Base-by-base conservation (phyloP, 1,284 basidiomycete genomes). In the Cystobasidium slooffiae region DNA sequence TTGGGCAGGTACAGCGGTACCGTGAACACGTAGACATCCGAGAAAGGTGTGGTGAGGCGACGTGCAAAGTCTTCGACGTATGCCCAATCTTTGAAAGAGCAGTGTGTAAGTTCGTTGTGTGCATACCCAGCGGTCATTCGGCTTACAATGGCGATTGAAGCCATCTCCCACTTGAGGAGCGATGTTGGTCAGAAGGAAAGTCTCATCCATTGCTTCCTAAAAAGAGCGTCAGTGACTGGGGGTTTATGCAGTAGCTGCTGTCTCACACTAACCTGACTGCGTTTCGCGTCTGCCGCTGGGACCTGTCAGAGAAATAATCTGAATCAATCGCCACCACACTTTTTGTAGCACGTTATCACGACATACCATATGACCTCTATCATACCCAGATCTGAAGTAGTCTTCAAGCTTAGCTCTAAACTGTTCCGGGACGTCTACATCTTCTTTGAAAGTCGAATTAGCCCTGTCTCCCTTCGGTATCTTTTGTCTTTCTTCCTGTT, bases 121-220 rank as follows among this genome's bases (percentile, higher is more conserved):
- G 47, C 20, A 14, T 51, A 12, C 16, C 18, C 9, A 56, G 37
- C 43, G n/a, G 52, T 53, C 55, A 55, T 20, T 18, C 41, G 9
- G 41, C 88, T 76, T 79, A 93, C 94, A 99, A 82, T 99, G 94
- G 68, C 97, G 86, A 82, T 99, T 99, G 86, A 99, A 99, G 0
- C 96, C 96, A 58, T 89, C 92, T 1, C 97, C 97, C 12, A 99
- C 94, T 86, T 99, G 97, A 47, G 97, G 97, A 0, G 97, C 95
- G 72, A 99, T 98, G 81, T 99, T 99, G 4, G 92, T 90, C 63
- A 99, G 84, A 53, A 92, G 84, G 83, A 99, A 99, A 0, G 97
- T 99, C 84, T 99, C 94, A 82, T 98, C 84, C 96, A 99, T 98
- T 4, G 96, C 97, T 74, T 88, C 86, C 86, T 97, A 31, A 1